Conservation (phyloP, 176 grass and related monocot species). For the Poa pratensis region DNA sequence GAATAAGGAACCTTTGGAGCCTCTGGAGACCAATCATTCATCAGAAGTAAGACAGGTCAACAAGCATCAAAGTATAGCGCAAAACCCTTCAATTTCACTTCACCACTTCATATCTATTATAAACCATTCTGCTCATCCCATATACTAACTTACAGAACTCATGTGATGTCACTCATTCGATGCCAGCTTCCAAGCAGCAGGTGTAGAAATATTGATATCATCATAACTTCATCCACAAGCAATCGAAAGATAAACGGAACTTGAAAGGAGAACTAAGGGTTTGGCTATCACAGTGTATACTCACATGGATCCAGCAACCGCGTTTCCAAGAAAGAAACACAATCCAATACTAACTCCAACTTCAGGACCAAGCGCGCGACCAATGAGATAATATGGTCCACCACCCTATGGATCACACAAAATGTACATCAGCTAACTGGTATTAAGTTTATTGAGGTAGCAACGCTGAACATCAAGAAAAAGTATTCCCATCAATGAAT, state of each 20-base stretch:
- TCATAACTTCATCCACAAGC: not conserved
- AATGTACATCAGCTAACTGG: conserved; percentile 20
- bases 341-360: conserved; percentile 99
- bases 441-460: conserved; percentile 17
- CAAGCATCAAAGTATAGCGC: not conserved
- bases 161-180: not conserved
- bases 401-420: conserved; percentile 70
- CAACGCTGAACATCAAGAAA: conserved; percentile 11
- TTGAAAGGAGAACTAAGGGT: conserved; percentile 8
- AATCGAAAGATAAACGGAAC: not conserved
- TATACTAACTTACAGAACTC: conserved; percentile 14
- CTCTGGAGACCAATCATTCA: conserved; percentile 34
- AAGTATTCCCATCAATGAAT: conserved; percentile 34
- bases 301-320: conserved; percentile 97
- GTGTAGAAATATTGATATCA: conserved; percentile 22
- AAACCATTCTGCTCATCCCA: not conserved
- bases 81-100: conserved; percentile 19
- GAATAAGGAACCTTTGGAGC: conserved; percentile 3
- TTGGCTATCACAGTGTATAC: conserved; percentile 40
- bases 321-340: conserved; percentile 99
- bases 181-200: conserved; percentile 13
- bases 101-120: conserved; percentile 14
- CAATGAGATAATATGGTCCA: conserved; percentile 99
- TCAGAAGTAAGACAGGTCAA: not conserved
- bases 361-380: conserved; percentile 96